phyloP scores from a whole-genome alignment of 371 early-diverging fungal species.

The Mucor lusitanicus region DNA sequence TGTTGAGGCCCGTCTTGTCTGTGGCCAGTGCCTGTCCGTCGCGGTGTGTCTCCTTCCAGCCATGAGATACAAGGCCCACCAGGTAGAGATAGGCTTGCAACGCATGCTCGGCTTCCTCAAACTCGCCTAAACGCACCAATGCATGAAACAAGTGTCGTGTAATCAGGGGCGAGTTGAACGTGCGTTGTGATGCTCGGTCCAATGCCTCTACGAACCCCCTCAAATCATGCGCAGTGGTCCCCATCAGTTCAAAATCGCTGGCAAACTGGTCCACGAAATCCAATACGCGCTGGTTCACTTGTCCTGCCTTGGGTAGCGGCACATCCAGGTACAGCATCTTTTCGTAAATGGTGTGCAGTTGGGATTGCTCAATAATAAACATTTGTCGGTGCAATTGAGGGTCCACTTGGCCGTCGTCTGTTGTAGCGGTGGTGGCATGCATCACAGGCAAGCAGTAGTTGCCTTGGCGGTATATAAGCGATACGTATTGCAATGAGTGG shows the following conservation, averaged over 20 bases:
- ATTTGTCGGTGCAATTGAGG: slow-evolving; percentile 10
- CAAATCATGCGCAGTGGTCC: slow-evolving; percentile 32
- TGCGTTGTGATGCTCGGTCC: slow-evolving; percentile 64
- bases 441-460: slow-evolving; percentile 24
- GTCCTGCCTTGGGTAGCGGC: slow-evolving; percentile 68
- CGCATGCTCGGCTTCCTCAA: slow-evolving; percentile 74
- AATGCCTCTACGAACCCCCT: slow-evolving; percentile 41
- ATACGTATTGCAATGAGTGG: slow-evolving; percentile 33
- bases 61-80: slow-evolving; percentile 45
- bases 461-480: slow-evolving; percentile 32
- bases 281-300: slow-evolving; percentile 58
- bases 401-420: slow-evolving; percentile 4
- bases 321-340: slow-evolving; percentile 54
- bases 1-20: slow-evolving; percentile 22
- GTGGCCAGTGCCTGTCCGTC: slow-evolving; percentile 37
- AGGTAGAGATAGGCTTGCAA: slow-evolving; percentile 63
- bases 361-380: slow-evolving; percentile 34
- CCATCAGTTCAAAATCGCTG: slow-evolving; percentile 57
- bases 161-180: slow-evolving; percentile 75
- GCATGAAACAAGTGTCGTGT: slow-evolving; percentile 66
- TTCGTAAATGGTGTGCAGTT: slow-evolving; percentile 57
- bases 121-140: slow-evolving; percentile 66
- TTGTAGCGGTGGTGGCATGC: neutral
- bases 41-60: slow-evolving; percentile 27
- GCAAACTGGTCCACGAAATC: slow-evolving; percentile 68